These are phyloP conservation scores for Pterula multifida DNA, from an alignment of 1,284 basidiomycete genomes.

Conservation along the genomic window DNA sequence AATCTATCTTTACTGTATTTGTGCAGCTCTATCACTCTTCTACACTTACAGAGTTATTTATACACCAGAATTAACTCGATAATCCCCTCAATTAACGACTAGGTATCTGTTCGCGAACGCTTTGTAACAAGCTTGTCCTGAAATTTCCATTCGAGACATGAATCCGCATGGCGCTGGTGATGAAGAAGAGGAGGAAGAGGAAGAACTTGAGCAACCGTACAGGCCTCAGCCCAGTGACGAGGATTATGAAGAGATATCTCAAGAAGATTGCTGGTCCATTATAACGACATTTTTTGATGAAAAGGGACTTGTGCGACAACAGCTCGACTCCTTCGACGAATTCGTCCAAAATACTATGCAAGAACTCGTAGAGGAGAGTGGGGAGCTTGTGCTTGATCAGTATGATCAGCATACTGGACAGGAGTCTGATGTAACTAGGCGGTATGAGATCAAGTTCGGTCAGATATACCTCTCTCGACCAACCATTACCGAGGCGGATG, in stretches of 20 bases:
- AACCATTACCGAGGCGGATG: constrained; percentile 92
- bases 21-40: neutral
- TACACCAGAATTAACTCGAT: neutral
- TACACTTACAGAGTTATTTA: neutral
- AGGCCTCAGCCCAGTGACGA: neutral
- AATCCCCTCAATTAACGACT: neutral
- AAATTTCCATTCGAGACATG: constrained; percentile 35
- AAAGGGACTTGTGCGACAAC: constrained; percentile 95
- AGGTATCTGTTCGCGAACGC: constrained; percentile 16
- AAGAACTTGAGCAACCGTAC: constrained; percentile 27
- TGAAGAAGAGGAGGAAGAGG: constrained; percentile 51
- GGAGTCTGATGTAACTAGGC: constrained; percentile 61
- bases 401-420: constrained; percentile 90
- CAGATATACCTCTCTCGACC: constrained; percentile 96
- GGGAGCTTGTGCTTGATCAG: constrained; percentile 91
- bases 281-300: constrained; percentile 96
- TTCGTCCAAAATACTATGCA: constrained; percentile 99
- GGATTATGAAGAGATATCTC: constrained; percentile 41
- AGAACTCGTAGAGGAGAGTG: constrained; percentile 94
- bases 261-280: constrained; percentile 92
- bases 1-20: neutral
- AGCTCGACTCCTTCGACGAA: constrained; percentile 97
- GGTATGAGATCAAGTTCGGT: constrained; percentile 95
- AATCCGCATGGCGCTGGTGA: constrained; percentile 48
- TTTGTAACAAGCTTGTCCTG: constrained; percentile 18